Evolutionary conservation across 306 rosid species (phyloP).

Genomic region (Astragalus glycyphyllos): DNA sequence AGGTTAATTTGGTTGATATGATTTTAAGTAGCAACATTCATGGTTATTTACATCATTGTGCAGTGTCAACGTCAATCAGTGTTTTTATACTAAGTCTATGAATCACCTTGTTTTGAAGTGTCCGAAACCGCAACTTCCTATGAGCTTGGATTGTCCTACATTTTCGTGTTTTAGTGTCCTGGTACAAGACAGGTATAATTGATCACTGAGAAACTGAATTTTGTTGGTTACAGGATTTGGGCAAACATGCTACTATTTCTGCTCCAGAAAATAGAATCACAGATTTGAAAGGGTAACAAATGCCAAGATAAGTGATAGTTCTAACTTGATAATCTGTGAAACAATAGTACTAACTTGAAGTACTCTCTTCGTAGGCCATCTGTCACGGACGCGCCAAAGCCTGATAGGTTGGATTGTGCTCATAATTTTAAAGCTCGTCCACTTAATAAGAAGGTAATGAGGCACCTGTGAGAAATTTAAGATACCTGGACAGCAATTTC

Average conservation of each 20-base stretch:
- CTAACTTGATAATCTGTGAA: conserved; percentile 33
- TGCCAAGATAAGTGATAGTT: conserved; percentile 30
- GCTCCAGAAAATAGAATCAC: conserved; percentile 52
- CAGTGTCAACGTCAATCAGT: conserved; percentile 1
- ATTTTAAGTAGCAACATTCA: conserved; percentile 26
- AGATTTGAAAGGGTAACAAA: conserved; percentile 68
- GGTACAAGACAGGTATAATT: conserved; percentile 28
- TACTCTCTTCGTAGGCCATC: conserved; percentile 60
- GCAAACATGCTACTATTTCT: conserved; percentile 49
- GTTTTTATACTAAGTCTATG: conserved; percentile 14
- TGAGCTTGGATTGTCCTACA: conserved; percentile 19
- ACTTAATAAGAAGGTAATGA: conserved; percentile 79
- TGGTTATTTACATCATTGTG: conserved; percentile 35
- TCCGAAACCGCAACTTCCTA: conserved; percentile 20
- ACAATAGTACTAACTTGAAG: conserved; percentile 39
- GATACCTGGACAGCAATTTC: conserved; percentile 6
- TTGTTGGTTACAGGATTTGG: conserved; percentile 57
- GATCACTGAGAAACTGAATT: conserved; percentile 38
- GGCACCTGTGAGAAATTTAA: conserved; percentile 16
- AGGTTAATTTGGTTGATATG: conserved; percentile 48
- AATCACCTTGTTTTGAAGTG: conserved; percentile 26
- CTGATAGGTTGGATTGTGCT: conserved; percentile 52
- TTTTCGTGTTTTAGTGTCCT: conserved; percentile 38
- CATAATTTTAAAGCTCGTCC: conserved; percentile 78
- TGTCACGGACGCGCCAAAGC: conserved; percentile 53